Conservation (phyloP, 2,329 filamentous ascomycete genomes). For the Venturia carpophila region DNA sequence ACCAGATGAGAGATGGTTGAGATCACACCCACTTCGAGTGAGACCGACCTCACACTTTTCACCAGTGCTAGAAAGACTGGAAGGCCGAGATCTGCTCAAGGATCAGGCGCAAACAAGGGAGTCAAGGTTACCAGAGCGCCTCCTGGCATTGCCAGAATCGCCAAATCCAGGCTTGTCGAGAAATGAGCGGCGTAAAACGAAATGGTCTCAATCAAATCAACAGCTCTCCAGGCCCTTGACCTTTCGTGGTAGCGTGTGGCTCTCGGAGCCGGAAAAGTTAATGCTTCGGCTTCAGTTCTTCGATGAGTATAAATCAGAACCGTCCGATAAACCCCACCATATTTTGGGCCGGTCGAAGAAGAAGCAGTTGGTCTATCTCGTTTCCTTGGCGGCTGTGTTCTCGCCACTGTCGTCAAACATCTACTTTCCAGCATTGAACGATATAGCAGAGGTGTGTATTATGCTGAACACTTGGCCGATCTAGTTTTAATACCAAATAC, state of each 20-base stretch:
- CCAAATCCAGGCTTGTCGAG: too few relatives aligned
- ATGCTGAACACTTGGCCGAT: too few relatives aligned
- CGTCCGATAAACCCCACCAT: neutral
- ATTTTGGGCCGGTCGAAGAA: constrained; percentile 10
- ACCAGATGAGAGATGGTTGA: neutral
- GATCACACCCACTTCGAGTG: neutral
- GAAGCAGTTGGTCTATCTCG: constrained; percentile 10
- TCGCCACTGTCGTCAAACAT: constrained; percentile 45
- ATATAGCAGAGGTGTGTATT: constrained; percentile 28
- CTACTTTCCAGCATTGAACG: constrained; percentile 41
- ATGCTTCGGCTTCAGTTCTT: neutral
- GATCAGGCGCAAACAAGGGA: too few relatives aligned
- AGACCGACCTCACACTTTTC: neutral
- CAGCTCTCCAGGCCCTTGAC: too few relatives aligned
- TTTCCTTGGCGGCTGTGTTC: constrained; percentile 29
- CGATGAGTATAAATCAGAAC: neutral
- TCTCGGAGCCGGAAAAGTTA: neutral
- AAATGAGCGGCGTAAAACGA: too few relatives aligned
- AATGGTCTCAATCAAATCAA: too few relatives aligned
- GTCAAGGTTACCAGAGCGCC: too few relatives aligned
- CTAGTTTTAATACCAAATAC: neutral
- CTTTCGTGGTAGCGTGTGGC: neutral
- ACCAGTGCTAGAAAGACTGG: too few relatives aligned
- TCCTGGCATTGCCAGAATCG: too few relatives aligned
- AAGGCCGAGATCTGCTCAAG: too few relatives aligned